Evolutionary conservation across 2,329 filamentous ascomycete genomes (phyloP).

Genomic region (Colletotrichum truncatum): DNA sequence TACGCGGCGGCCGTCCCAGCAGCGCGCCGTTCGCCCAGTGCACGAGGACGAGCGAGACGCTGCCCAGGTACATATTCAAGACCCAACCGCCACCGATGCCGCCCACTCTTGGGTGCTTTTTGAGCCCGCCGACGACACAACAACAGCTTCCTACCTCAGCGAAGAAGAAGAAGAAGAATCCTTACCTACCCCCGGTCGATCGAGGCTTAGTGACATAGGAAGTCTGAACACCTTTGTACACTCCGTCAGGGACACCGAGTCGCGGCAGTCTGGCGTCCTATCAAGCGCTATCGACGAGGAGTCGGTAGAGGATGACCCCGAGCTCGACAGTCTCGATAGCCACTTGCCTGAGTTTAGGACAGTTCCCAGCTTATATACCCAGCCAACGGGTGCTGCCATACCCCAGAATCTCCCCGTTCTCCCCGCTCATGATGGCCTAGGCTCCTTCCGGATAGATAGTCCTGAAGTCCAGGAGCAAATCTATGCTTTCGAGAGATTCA

Average conservation of each 20-base stretch:
- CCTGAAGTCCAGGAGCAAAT: slow-evolving; percentile 80
- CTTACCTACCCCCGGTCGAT: slow-evolving; percentile 73
- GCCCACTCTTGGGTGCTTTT: slow-evolving; percentile 98
- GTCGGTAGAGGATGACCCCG: slow-evolving; percentile 71
- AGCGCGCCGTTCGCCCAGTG: slow-evolving; percentile 52
- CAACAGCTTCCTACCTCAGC: slow-evolving; percentile 73
- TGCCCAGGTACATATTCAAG: slow-evolving; percentile 31
- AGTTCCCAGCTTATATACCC: slow-evolving; percentile 53
- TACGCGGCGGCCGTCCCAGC: slow-evolving; percentile 59
- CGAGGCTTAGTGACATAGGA: slow-evolving; percentile 81
- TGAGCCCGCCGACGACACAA: slow-evolving; percentile 71
- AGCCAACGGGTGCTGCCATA: slow-evolving; percentile 52
- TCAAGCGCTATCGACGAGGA: slow-evolving; percentile 47
- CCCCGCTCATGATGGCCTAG: slow-evolving; percentile 92
- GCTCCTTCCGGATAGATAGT: slow-evolving; percentile 78
- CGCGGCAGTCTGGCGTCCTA: slow-evolving; percentile 48
- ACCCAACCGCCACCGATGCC: slow-evolving; percentile 51
- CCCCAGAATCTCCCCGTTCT: slow-evolving; percentile 75
- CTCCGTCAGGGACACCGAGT: slow-evolving; percentile 62
- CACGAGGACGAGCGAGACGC: slow-evolving; percentile 50
- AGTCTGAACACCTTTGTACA: slow-evolving; percentile 76
- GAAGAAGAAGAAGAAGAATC: slow-evolving; percentile 72
- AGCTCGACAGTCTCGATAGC: slow-evolving; percentile 93
- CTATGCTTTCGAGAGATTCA: slow-evolving; percentile 89
- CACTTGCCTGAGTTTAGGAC: slow-evolving; percentile 89